Percentiles rank a stretch among this genome's conserved stretches.
phyloP scores from a whole-genome alignment of 306 rosid genomes.

The Delonix regia region DNA sequence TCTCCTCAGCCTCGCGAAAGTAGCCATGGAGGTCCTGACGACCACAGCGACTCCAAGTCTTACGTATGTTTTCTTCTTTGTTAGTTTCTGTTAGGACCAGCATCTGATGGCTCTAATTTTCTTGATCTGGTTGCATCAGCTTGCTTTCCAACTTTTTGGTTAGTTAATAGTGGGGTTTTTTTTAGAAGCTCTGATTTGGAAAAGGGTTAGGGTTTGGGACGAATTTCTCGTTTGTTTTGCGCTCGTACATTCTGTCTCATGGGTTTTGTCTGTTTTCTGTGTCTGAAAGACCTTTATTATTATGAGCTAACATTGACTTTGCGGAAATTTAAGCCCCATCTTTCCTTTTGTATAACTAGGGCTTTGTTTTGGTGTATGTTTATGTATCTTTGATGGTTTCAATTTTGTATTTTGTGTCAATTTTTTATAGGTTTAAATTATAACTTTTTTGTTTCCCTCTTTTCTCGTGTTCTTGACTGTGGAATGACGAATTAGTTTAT shows the following conservation, averaged over 20 bases:
- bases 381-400: neutral
- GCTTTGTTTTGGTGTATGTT: neutral
- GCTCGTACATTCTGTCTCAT: neutral
- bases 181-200: neutral
- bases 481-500: neutral
- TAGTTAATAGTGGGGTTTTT: neutral
- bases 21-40: slow-evolving; percentile 46
- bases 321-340: neutral
- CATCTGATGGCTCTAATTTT: neutral
- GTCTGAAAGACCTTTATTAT: neutral
- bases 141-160: neutral
- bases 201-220: slow-evolving; percentile 40
- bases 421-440: neutral
- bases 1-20: slow-evolving; percentile 67
- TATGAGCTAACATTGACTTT: neutral
- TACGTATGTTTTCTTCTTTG: slow-evolving; percentile 43
- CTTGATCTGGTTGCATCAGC: neutral
- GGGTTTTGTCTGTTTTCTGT: slow-evolving; percentile 20
- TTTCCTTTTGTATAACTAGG: neutral
- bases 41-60: slow-evolving; percentile 73
- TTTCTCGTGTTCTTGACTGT: no score
- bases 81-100: neutral
- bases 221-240: neutral
- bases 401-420: neutral
- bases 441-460: no score